Evolutionary conservation across 1,284 basidiomycete species (phyloP).

Genomic region (Rhodotorula sp.): DNA sequence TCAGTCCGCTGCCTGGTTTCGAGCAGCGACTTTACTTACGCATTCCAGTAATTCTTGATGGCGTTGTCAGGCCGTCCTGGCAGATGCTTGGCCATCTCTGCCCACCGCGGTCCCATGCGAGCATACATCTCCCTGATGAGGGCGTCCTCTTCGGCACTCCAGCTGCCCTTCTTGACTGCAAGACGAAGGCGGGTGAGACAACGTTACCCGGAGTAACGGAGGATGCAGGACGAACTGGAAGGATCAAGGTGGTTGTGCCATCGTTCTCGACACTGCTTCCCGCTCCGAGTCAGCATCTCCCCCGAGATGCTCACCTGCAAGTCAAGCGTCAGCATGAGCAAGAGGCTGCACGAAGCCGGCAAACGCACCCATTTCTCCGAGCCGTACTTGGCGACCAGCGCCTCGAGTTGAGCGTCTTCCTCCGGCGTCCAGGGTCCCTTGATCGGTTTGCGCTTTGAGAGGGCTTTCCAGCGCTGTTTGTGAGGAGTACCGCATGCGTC

Average conservation of each 20-base stretch:
- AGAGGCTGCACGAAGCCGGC: not conserved
- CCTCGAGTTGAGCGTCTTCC: slow-evolving; percentile 40
- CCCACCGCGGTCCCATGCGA: slow-evolving; percentile 44
- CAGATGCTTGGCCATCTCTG: slow-evolving; percentile 45
- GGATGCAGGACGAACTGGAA: slow-evolving; percentile 30
- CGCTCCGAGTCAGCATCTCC: slow-evolving; percentile 41
- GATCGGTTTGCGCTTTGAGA: slow-evolving; percentile 34
- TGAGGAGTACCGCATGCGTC: not conserved
- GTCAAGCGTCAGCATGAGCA: not conserved
- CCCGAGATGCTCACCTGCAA: slow-evolving; percentile 39
- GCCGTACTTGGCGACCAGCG: slow-evolving; percentile 41
- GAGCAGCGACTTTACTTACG: not conserved
- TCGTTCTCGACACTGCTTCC: slow-evolving; percentile 47
- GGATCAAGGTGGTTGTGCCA: slow-evolving; percentile 48
- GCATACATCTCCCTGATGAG: slow-evolving; percentile 42
- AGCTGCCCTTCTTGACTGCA: slow-evolving; percentile 44
- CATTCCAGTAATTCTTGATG: slow-evolving; percentile 48
- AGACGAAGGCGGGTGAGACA: not conserved
- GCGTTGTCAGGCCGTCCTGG: slow-evolving; percentile 46
- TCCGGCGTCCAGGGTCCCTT: slow-evolving; percentile 44
- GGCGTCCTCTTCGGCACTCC: slow-evolving; percentile 45
- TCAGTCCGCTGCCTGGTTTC: not conserved
- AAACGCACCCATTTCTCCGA: slow-evolving; percentile 45
- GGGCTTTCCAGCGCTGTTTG: slow-evolving; percentile 30
- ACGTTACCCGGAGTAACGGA: not conserved